Conservation (phyloP, 208 protist species). For the Crithidia bombi region DNA sequence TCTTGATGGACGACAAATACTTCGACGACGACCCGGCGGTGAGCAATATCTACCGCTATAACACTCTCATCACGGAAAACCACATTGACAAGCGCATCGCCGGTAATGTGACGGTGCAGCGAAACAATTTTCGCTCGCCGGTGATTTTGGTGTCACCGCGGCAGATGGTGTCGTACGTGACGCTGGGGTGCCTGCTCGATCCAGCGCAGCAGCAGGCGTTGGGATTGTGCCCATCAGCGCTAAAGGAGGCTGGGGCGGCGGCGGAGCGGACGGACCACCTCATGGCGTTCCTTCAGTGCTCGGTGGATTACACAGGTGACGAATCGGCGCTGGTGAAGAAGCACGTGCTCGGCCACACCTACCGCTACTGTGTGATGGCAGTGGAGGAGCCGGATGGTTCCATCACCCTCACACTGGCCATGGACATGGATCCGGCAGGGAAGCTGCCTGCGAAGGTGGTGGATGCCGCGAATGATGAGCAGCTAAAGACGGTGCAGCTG, state of each 20-base stretch:
- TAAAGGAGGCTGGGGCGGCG: not conserved
- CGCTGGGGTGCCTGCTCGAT: slow-evolving; percentile 38
- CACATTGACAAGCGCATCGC: slow-evolving; percentile 29
- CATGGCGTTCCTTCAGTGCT: slow-evolving; percentile 46
- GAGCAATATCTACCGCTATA: slow-evolving; percentile 42
- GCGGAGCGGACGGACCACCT: slow-evolving; percentile 8
- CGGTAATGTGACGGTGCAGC: slow-evolving; percentile 36
- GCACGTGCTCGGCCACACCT: slow-evolving; percentile 26
- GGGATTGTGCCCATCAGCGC: slow-evolving; percentile 17
- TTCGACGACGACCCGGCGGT: slow-evolving; percentile 34
- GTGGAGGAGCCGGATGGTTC: slow-evolving; percentile 56
- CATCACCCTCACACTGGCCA: slow-evolving; percentile 40
- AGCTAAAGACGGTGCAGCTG: slow-evolving; percentile 35
- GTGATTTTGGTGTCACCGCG: slow-evolving; percentile 34
- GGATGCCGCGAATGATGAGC: slow-evolving; percentile 34
- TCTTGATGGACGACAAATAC: slow-evolving; percentile 40
- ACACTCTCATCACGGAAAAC: slow-evolving; percentile 31
- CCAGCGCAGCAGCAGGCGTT: slow-evolving; percentile 44
- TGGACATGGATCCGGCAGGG: slow-evolving; percentile 44
- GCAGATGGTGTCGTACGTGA: slow-evolving; percentile 41
- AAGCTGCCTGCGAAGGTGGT: slow-evolving; percentile 38
- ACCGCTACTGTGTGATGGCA: slow-evolving; percentile 39
- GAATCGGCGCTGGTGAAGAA: slow-evolving; percentile 22
- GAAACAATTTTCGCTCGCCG: slow-evolving; percentile 37
- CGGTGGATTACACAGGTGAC: slow-evolving; percentile 34